phyloP scores from a whole-genome alignment of 768 basidiomycete genomes.

The Mycena maculata region DNA sequence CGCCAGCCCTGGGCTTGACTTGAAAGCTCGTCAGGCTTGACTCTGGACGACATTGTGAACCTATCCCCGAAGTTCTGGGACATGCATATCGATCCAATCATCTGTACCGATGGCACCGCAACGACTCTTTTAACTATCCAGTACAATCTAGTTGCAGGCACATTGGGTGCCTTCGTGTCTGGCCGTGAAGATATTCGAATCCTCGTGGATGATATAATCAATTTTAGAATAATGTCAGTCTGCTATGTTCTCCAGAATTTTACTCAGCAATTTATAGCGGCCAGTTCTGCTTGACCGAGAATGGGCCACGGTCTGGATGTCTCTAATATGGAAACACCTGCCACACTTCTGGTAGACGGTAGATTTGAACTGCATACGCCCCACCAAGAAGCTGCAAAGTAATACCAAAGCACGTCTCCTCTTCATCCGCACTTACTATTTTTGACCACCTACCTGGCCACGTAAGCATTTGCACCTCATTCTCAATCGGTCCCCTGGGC shows the following conservation, averaged over 20 bases:
- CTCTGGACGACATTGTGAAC: not conserved
- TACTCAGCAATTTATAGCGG: not conserved
- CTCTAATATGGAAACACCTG: not conserved
- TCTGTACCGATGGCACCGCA: not conserved
- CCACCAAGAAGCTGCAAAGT: not conserved
- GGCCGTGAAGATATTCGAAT: not conserved
- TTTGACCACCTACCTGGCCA: too few relatives aligned
- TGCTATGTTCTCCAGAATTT: not conserved
- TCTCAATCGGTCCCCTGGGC: too few relatives aligned
- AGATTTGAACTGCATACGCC: not conserved
- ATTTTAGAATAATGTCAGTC: not conserved
- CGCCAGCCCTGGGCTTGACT: too few relatives aligned
- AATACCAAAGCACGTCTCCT: too few relatives aligned
- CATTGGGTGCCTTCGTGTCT: not conserved
- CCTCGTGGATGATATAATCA: not conserved
- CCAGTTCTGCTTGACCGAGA: constrained; percentile 4
- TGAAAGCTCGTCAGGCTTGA: not conserved
- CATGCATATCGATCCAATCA: not conserved
- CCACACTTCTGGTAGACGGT: not conserved
- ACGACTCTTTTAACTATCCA: not conserved
- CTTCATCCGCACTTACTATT: too few relatives aligned
- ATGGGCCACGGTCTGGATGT: not conserved
- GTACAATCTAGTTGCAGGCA: not conserved
- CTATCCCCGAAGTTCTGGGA: not conserved
- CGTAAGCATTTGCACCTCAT: not conserved